Evolutionary conservation across 2,329 filamentous ascomycete species (phyloP), one percentile per base, ranked within the genome.

Genomic region (Microcera coccophila): DNA sequence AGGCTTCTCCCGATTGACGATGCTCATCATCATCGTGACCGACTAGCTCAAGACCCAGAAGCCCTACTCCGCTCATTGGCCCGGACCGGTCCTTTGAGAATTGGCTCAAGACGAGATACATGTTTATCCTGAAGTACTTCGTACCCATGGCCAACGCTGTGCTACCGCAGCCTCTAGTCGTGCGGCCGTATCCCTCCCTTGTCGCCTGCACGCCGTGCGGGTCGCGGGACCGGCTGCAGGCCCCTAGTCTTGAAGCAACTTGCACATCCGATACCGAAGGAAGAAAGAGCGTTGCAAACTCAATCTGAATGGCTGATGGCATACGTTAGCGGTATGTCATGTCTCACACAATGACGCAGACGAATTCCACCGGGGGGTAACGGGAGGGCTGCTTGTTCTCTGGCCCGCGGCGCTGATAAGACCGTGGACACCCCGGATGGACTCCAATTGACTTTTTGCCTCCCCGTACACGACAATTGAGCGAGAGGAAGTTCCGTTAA

Each of bases 101-200:
- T n/a, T n/a, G n/a, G 38, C 45, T 24, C 36, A 5, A 21, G 34
- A 26, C 36, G 16, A 50, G 48, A 39, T 42, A 45, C 36, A 32
- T 41, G 47, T 37, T 53, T 52, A 54, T 55, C 53, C 32, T 29
- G 18, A 44, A 46, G 44, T 44, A 38, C 32, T n/a, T n/a, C n/a
- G n/a, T n/a, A n/a, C n/a, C n/a, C n/a, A n/a, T n/a, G n/a, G 47
- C 44, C 44, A 44, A 37, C 37, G 36, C 29, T 8, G 29, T 32
- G 29, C 44, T 48, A 54, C 52, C 35, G 36, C 45, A 31, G 33
- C 18, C 24, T 29, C 40, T n/a, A n/a, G 49, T 45, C 50, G 45
- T 52, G 50, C 52, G n/a, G n/a, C n/a, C n/a, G n/a, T n/a, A n/a
- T n/a, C n/a, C 49, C 3, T 44, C 43, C 42, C 28, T 36, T 42